These are phyloP conservation scores for Leccinum disarticulatum DNA, from an alignment of 768 basidiomycete species.

Conservation along the genomic window DNA sequence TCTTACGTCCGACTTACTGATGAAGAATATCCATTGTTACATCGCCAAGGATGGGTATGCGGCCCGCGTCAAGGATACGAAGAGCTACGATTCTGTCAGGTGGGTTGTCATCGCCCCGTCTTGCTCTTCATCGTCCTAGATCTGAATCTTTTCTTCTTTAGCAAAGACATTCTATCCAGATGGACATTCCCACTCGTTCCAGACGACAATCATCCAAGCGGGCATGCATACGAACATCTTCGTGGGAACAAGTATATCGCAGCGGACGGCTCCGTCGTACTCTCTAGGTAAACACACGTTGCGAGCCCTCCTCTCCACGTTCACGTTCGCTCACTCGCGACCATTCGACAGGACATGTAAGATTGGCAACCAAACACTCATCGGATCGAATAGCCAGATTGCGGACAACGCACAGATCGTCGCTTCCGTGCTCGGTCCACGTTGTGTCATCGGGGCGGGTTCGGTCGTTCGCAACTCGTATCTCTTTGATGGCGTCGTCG, in stretches of 20 bases:
- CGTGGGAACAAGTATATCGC: constrained; percentile 90
- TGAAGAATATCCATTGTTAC: constrained; percentile 93
- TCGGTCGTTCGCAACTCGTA: constrained; percentile 74
- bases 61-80: constrained; percentile 89
- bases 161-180: constrained; percentile 89
- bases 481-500: constrained; percentile 73
- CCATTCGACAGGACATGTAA: constrained; percentile 62
- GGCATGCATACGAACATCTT: constrained; percentile 80
- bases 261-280: constrained; percentile 68
- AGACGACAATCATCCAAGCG: constrained; percentile 87
- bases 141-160: constrained; percentile 28
- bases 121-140: not conserved
- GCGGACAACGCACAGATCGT: constrained; percentile 63
- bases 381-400: constrained; percentile 76
- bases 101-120: constrained; percentile 27
- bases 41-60: constrained; percentile 88
- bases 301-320: not conserved
- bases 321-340: not conserved
- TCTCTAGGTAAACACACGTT: constrained; percentile 66
- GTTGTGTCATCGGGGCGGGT: constrained; percentile 70
- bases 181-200: constrained; percentile 97
- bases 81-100: constrained; percentile 90
- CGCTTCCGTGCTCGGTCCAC: constrained; percentile 76
- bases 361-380: constrained; percentile 77
- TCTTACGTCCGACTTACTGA: constrained; percentile 89